phyloP scores from a whole-genome alignment of 2,329 filamentous ascomycete genomes.

The Fusarium pininemorale region DNA sequence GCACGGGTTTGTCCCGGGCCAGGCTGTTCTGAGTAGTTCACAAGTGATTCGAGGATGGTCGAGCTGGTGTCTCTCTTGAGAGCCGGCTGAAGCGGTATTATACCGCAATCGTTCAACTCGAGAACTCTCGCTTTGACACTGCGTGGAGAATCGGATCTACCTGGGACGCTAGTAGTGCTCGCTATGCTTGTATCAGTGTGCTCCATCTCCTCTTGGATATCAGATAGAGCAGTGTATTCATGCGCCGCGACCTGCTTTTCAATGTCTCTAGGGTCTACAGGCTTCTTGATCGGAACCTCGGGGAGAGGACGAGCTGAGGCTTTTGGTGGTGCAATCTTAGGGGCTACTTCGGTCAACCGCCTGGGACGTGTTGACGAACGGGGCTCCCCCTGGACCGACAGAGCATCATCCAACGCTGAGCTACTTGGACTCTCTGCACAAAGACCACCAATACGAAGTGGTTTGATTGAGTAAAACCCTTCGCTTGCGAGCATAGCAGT shows the following conservation, averaged over 20 bases:
- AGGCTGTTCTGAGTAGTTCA: neutral
- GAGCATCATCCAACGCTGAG: neutral
- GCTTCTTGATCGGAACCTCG: constrained; percentile 25
- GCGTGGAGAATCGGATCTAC: constrained; percentile 9
- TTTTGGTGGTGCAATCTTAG: neutral
- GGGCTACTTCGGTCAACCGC: neutral
- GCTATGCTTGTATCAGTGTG: constrained; percentile 15
- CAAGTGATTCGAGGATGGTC: neutral
- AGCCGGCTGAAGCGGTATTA: neutral
- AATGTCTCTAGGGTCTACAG: neutral
- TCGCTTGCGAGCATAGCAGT: neutral
- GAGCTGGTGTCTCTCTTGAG: neutral
- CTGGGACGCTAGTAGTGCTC: constrained; percentile 7
- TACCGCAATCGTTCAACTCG: neutral
- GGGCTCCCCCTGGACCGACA: neutral
- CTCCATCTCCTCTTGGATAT: constrained; percentile 37
- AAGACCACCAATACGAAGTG: neutral
- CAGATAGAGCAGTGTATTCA: constrained; percentile 27
- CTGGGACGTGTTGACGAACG: neutral
- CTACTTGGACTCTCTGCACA: neutral
- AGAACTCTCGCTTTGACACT: neutral
- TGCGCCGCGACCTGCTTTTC: constrained; percentile 9
- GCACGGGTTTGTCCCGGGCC: neutral
- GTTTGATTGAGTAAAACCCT: neutral
- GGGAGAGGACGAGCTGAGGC: constrained; percentile 30